Evolutionary conservation across 305 asterid species (phyloP).

Genomic region (Solanum chacoense): DNA sequence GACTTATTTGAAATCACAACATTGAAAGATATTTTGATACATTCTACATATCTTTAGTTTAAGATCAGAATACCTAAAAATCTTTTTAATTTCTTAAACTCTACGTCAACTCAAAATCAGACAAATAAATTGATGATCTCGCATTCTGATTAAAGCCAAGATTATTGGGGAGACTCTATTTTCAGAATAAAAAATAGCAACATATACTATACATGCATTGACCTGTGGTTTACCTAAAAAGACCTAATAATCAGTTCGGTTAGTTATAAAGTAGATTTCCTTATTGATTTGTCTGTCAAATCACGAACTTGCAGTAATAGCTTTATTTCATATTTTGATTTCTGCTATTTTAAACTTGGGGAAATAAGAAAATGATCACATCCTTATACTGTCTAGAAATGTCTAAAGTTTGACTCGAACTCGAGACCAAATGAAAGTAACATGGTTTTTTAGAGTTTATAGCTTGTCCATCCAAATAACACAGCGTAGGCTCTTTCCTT

Average conservation of each 20-base stretch:
- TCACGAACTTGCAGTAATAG: neutral
- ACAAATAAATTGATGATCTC: neutral
- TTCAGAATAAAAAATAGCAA: neutral
- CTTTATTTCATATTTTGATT: neutral
- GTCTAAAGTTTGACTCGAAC: neutral
- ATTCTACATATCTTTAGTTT: no score
- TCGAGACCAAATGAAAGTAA: neutral
- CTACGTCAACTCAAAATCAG: neutral
- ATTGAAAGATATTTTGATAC: no score
- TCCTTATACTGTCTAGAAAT: neutral
- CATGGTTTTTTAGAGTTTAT: neutral
- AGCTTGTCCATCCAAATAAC: conserved; percentile 83
- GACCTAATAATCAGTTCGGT: neutral
- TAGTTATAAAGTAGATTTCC: neutral
- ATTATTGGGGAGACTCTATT: neutral
- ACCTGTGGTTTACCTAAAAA: neutral
- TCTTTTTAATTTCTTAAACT: neutral
- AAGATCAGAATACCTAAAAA: no score
- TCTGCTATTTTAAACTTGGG: neutral
- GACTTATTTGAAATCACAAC: neutral
- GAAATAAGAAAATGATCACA: neutral
- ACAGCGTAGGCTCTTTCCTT: conserved; percentile 67
- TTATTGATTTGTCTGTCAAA: neutral
- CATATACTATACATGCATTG: neutral
- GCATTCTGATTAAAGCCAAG: neutral